These are phyloP conservation scores for Fraxinus velutina DNA, from an alignment of 305 asterid species.

Conservation along the genomic window DNA sequence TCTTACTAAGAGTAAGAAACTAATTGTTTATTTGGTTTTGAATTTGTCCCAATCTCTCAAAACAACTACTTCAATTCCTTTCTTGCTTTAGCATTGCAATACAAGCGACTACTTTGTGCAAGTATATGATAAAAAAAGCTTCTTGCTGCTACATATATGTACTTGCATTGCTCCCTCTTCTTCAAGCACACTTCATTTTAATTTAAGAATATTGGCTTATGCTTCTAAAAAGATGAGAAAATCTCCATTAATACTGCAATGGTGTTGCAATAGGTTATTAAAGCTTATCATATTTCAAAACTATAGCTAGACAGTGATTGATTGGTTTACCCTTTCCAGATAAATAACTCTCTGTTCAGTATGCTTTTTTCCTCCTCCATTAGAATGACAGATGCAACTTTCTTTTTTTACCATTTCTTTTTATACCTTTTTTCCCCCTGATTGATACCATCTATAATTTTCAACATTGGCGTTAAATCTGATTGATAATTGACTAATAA, in stretches of 20 bases:
- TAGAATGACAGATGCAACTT: neutral
- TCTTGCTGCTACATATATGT: neutral
- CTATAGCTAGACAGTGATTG: neutral
- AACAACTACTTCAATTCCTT: neutral
- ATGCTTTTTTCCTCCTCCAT: neutral
- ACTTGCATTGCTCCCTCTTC: neutral
- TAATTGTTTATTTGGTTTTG: neutral
- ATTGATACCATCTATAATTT: neutral
- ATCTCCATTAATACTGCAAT: neutral
- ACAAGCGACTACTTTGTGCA: neutral
- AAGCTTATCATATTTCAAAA: neutral
- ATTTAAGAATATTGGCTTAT: neutral
- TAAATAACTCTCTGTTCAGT: neutral
- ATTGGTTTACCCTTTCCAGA: neutral
- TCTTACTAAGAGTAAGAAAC: constrained; percentile 47
- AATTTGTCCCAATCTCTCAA: neutral
- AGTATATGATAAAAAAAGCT: neutral
- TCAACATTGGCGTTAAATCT: neutral
- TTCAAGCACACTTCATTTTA: neutral
- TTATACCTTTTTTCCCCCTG: neutral
- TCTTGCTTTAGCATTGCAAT: neutral
- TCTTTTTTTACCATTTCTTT: neutral
- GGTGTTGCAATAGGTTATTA: neutral
- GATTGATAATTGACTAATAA: neutral
- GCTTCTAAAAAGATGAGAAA: neutral